A percentile compares a stretch with the other conserved stretches of the same genome.
Evolutionary conservation across 2,329 filamentous ascomycete species (phyloP).

Genomic region (Xylariaceae sp.): DNA sequence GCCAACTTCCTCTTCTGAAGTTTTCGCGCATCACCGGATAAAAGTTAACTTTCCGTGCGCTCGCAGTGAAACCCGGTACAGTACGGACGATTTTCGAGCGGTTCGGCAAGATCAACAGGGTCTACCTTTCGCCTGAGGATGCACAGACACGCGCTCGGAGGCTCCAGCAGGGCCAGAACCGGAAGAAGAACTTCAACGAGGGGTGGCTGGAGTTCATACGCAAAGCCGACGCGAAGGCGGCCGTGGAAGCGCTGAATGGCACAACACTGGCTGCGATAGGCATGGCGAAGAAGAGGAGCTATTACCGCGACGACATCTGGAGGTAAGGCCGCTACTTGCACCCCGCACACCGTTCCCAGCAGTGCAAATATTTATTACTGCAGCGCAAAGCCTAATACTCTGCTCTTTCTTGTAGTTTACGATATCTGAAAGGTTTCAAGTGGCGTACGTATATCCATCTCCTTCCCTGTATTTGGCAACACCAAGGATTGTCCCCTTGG

Average conservation of each 20-base stretch:
- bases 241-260: slow-evolving; percentile 70
- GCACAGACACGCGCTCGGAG: slow-evolving; percentile 59
- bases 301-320: slow-evolving; percentile 85
- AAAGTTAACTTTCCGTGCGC: slow-evolving; percentile 40
- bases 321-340: slow-evolving; percentile 46
- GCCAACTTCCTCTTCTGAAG: background rate
- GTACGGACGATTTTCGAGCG: slow-evolving; percentile 40
- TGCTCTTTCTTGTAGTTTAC: slow-evolving; percentile 34
- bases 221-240: slow-evolving; percentile 73
- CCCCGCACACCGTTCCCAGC: no score
- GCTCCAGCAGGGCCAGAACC: slow-evolving; percentile 70
- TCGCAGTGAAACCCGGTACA: slow-evolving; percentile 57
- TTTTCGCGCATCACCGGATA: no score
- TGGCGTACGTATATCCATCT: slow-evolving; percentile 47
- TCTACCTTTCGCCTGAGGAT: slow-evolving; percentile 39
- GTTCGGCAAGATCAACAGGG: slow-evolving; percentile 62
- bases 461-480: slow-evolving; percentile 8
- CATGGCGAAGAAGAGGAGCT: slow-evolving; percentile 70
- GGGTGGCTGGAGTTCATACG: slow-evolving; percentile 80
- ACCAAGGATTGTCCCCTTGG: background rate
- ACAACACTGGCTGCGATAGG: slow-evolving; percentile 56
- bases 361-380: no score
- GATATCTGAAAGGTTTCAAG: slow-evolving; percentile 79
- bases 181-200: slow-evolving; percentile 75
- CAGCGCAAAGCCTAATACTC: no score